Evolutionary conservation across 768 basidiomycete species (phyloP).

Genomic region (Nevesoporus exiguus): DNA sequence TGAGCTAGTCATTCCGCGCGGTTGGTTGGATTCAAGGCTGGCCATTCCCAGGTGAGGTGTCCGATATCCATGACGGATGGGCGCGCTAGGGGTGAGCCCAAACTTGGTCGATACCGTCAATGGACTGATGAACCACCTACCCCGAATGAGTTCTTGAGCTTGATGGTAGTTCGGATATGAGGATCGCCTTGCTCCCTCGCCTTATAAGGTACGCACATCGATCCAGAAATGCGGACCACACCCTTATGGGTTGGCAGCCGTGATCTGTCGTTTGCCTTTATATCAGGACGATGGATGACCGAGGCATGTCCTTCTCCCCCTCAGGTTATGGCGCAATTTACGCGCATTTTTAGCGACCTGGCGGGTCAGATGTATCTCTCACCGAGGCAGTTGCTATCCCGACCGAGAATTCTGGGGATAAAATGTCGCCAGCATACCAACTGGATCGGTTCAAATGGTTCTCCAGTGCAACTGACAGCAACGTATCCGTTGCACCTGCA

Average conservation of each 20-base stretch:
- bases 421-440: constrained; percentile 50
- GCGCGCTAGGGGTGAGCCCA: constrained; percentile 49
- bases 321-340: background rate
- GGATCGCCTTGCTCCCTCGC: constrained; percentile 52
- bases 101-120: background rate
- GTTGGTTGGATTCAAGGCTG: background rate
- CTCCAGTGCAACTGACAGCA: constrained; percentile 75
- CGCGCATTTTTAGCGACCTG: constrained; percentile 46
- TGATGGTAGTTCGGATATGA: constrained; percentile 56
- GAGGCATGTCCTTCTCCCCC: constrained; percentile 40
- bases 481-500: constrained; percentile 69
- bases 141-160: constrained; percentile 54
- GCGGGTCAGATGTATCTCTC: constrained; percentile 72
- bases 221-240: background rate
- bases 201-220: constrained; percentile 50
- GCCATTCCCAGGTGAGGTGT: constrained; percentile 52
- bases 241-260: constrained; percentile 40
- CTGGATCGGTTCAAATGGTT: constrained; percentile 82
- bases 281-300: constrained; percentile 85
- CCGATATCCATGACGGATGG: constrained; percentile 83
- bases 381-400: constrained; percentile 62
- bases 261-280: constrained; percentile 58
- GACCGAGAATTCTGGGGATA: constrained; percentile 29
- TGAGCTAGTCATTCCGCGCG: background rate
- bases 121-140: background rate